phyloP scores from a whole-genome alignment of 257 asterid species.

The Solanum pimpinellifolium region DNA sequence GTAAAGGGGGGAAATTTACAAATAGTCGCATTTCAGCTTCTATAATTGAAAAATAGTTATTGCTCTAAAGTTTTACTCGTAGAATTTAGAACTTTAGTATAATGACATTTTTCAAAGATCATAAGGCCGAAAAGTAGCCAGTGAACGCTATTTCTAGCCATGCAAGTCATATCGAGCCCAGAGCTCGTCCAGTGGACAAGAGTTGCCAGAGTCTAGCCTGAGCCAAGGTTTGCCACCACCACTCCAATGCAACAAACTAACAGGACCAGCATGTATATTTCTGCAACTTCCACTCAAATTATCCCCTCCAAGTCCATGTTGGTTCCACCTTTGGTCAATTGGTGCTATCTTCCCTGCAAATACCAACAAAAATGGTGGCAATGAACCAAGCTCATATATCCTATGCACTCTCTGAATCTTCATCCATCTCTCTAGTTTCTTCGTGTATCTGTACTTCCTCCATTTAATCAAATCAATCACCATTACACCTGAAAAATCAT shows the following conservation, averaged over 20 bases:
- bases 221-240: constrained; percentile 71
- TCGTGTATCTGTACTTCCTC: constrained; percentile 43
- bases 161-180: constrained; percentile 49
- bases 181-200: constrained; percentile 45
- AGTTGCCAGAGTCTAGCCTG: constrained; percentile 38
- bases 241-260: constrained; percentile 65
- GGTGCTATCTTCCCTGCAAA: constrained; percentile 50
- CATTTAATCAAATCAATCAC: constrained; percentile 48
- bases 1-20: background rate
- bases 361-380: constrained; percentile 52
- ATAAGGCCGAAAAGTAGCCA: background rate
- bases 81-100: background rate
- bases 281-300: constrained; percentile 52
- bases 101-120: background rate
- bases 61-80: background rate
- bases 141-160: background rate
- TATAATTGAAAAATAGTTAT: background rate
- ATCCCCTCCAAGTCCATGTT: constrained; percentile 62
- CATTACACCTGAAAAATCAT: constrained; percentile 36
- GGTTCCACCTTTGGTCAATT: constrained; percentile 56
- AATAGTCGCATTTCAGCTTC: background rate
- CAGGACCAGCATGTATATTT: constrained; percentile 41
- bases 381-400: constrained; percentile 60
- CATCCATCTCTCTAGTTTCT: constrained; percentile 56
- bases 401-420: constrained; percentile 37